Evolutionary conservation across 129 eudicot genomes (phyloP).

Genomic region (Saussurea involucrata): DNA sequence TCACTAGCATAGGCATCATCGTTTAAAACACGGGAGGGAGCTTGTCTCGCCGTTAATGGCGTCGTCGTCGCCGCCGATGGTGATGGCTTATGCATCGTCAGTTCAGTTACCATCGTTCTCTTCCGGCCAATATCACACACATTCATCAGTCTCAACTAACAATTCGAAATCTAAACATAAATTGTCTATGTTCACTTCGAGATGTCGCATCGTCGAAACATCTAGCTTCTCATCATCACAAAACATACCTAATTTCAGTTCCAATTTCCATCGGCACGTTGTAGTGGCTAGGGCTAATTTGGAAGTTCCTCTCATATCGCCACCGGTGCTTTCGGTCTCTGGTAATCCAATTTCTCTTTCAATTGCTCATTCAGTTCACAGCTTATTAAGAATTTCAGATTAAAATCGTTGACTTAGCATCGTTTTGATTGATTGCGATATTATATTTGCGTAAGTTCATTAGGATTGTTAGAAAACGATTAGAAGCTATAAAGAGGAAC

Average conservation of each 20-base stretch:
- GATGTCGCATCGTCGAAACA: too few species aligned
- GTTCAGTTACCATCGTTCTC: constrained; percentile 14
- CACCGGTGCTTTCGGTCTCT: constrained; percentile 73
- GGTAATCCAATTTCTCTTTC: too few species aligned
- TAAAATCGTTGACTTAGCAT: constrained; percentile 26
- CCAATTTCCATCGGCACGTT: not conserved
- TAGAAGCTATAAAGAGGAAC: not conserved
- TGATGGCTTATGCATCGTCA: constrained; percentile 14
- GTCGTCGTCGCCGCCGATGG: constrained; percentile 8
- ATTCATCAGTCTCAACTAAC: not conserved
- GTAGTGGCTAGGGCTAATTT: constrained; percentile 31
- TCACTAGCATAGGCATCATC: not conserved
- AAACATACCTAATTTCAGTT: not conserved
- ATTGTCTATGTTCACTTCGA: not conserved
- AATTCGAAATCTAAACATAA: constrained; percentile 1
- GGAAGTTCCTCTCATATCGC: constrained; percentile 47
- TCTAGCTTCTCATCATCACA: constrained; percentile 10
- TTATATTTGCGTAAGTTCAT: not conserved
- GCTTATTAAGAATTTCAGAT: not conserved
- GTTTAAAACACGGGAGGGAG: not conserved
- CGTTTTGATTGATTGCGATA: not conserved
- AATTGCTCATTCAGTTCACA: not conserved
- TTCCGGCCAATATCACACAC: constrained; percentile 13
- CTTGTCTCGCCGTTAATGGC: constrained; percentile 27
- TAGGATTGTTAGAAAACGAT: not conserved